Percentiles rank a stretch among this genome's conserved stretches.
Evolutionary conservation across 345 rosid species (phyloP).

Genomic region (Toxicodendron radicans): DNA sequence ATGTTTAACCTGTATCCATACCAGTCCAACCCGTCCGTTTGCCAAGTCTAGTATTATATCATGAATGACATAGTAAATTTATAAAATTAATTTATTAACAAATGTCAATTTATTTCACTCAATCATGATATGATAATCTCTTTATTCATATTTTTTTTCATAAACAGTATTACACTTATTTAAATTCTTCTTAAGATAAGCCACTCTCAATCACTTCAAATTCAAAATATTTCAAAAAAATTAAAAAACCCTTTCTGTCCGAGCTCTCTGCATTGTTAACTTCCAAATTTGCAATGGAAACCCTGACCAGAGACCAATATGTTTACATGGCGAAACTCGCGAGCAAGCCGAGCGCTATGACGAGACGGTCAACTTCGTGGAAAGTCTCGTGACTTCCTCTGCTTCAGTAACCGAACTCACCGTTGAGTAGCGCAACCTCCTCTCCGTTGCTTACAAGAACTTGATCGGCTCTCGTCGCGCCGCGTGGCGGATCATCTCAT

Average conservation of each 20-base stretch:
- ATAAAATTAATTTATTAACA: too few relatives aligned
- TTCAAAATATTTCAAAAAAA: neutral
- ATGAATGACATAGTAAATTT: too few relatives aligned
- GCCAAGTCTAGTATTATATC: too few relatives aligned
- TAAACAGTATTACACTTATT: too few relatives aligned
- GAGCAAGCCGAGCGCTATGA: conserved; percentile 22
- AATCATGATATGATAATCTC: too few relatives aligned
- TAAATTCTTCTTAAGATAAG: neutral
- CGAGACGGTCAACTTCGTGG: conserved; percentile 19
- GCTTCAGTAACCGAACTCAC: conserved; percentile 37
- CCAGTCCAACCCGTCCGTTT: too few relatives aligned
- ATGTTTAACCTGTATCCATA: too few relatives aligned
- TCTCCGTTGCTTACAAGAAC: conserved; percentile 65
- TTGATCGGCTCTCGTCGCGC: conserved; percentile 60
- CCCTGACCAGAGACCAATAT: conserved; percentile 15
- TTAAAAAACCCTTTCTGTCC: conserved; percentile 4
- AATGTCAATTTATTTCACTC: too few relatives aligned
- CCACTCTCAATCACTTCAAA: conserved; percentile 25
- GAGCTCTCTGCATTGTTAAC: neutral
- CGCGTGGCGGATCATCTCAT: conserved; percentile 60
- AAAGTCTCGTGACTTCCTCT: conserved; percentile 14
- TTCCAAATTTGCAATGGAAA: neutral
- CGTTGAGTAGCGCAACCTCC: conserved; percentile 61
- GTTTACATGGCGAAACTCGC: conserved; percentile 19
- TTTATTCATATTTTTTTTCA: too few relatives aligned